Percentiles rank a stretch among this genome's conserved stretches.
Conservation (phyloP, 2,329 filamentous ascomycete species). For the Aspergillus glaucus region DNA sequence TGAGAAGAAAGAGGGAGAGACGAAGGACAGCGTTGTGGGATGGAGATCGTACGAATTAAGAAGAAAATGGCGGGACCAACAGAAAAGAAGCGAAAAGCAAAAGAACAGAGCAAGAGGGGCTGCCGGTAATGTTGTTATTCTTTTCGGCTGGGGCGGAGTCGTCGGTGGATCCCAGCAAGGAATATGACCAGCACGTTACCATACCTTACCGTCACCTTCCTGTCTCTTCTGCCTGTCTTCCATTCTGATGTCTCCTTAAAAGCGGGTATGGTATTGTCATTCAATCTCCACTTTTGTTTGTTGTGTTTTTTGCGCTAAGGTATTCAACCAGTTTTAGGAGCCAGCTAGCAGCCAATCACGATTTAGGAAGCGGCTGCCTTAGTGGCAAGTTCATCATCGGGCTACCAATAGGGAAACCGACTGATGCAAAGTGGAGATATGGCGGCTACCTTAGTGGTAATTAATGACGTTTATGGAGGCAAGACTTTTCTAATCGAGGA, state of each 20-base stretch:
- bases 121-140: slow-evolving; percentile 15
- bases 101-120: slow-evolving; percentile 11
- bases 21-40: slow-evolving; percentile 13
- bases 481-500: not conserved
- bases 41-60: slow-evolving; percentile 12
- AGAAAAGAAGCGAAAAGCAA: slow-evolving; percentile 15
- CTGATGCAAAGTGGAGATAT: not conserved
- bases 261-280: not conserved
- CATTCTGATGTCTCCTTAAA: not conserved
- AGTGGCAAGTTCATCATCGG: slow-evolving; percentile 13
- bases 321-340: slow-evolving; percentile 18
- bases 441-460: slow-evolving; percentile 4
- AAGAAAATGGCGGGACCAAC: slow-evolving; percentile 20
- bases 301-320: slow-evolving; percentile 8
- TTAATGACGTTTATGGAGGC: not conserved
- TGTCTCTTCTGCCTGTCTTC: not conserved
- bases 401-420: slow-evolving; percentile 8
- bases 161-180: slow-evolving; percentile 13
- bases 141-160: slow-evolving; percentile 22
- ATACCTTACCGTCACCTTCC: slow-evolving; percentile 1
- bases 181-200: slow-evolving; percentile 1
- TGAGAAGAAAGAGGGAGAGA: slow-evolving; percentile 13
- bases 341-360: slow-evolving; percentile 11
- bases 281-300: slow-evolving; percentile 2
- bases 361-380: slow-evolving; percentile 7